phyloP scores from a whole-genome alignment of 2,329 filamentous ascomycete genomes.

The Paecilomyces formosus region DNA sequence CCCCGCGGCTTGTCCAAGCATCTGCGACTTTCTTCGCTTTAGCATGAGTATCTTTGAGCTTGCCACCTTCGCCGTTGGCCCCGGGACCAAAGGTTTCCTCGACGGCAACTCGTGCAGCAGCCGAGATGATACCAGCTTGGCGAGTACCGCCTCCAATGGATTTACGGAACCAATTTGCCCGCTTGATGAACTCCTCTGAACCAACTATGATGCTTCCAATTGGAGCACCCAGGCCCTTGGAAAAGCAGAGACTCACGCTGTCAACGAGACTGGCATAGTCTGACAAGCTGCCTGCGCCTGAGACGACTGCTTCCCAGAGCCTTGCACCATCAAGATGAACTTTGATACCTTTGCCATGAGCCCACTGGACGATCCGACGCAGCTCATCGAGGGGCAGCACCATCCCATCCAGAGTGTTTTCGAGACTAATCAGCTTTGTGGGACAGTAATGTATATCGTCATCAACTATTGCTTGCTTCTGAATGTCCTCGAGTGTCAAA shows the following conservation, averaged over 20 bases:
- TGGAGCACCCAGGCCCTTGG: conserved; percentile 74
- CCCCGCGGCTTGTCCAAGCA: conserved; percentile 63
- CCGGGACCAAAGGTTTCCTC: conserved; percentile 67
- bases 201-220: conserved; percentile 70
- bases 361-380: conserved; percentile 63
- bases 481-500: conserved; percentile 69
- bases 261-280: conserved; percentile 66
- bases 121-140: conserved; percentile 68
- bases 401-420: conserved; percentile 77
- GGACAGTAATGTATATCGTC: conserved; percentile 71
- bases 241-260: conserved; percentile 70
- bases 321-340: conserved; percentile 75
- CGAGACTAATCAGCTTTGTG: conserved; percentile 71
- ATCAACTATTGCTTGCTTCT: conserved; percentile 53
- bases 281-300: conserved; percentile 58
- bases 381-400: conserved; percentile 70
- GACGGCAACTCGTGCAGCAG: conserved; percentile 67
- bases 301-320: conserved; percentile 72
- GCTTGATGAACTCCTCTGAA: conserved; percentile 50
- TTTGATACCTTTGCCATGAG: conserved; percentile 54
- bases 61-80: conserved; percentile 52
- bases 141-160: conserved; percentile 71
- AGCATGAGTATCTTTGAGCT: conserved; percentile 53
- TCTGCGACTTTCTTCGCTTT: conserved; percentile 56
- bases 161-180: conserved; percentile 71